Evolutionary conservation across 192 early-diverging fungal species (phyloP).

Genomic region (Kappamyces sp.): DNA sequence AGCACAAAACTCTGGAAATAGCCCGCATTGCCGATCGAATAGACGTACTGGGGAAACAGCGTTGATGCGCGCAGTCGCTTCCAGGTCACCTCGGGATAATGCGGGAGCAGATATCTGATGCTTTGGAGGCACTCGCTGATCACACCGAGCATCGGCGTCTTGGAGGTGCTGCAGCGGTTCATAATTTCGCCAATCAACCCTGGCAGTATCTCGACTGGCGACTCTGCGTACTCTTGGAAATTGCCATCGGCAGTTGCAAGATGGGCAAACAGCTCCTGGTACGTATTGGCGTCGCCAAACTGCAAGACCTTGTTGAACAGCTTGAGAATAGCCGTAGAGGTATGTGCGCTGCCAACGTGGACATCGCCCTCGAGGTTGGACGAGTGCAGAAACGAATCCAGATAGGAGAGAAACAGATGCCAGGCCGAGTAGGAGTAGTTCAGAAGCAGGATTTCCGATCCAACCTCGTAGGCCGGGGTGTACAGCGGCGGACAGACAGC

Average conservation of each 20-base stretch:
- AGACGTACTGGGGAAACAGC: conserved; percentile 30
- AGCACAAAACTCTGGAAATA: conserved; percentile 41
- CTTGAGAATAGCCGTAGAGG: conserved; percentile 21
- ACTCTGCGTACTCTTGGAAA: conserved; percentile 6
- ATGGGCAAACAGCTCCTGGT: conserved; percentile 23
- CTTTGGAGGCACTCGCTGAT: conserved; percentile 30
- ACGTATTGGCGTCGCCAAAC: conserved; percentile 17
- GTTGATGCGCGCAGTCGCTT: conserved; percentile 26
- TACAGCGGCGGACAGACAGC: too few relatives aligned
- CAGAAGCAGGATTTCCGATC: conserved; percentile 16
- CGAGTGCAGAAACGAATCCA: conserved; percentile 34
- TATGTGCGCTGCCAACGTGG: conserved; percentile 15
- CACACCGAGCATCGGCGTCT: conserved; percentile 25
- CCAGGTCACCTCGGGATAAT: conserved; percentile 30
- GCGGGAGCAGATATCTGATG: conserved; percentile 22
- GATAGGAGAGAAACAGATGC: conserved; percentile 30
- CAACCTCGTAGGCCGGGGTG: conserved; percentile 3
- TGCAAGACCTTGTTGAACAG: conserved; percentile 32
- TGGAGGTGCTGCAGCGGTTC: conserved; percentile 21
- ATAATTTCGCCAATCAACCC: conserved; percentile 32
- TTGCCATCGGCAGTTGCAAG: conserved; percentile 10
- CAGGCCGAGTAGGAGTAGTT: conserved; percentile 33
- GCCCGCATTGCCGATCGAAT: conserved; percentile 2
- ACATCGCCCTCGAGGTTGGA: background rate
- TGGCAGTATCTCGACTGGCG: conserved; percentile 20